These are phyloP conservation scores for Microdochium paspali DNA, from an alignment of 2,329 filamentous ascomycete genomes.

Conservation along the genomic window DNA sequence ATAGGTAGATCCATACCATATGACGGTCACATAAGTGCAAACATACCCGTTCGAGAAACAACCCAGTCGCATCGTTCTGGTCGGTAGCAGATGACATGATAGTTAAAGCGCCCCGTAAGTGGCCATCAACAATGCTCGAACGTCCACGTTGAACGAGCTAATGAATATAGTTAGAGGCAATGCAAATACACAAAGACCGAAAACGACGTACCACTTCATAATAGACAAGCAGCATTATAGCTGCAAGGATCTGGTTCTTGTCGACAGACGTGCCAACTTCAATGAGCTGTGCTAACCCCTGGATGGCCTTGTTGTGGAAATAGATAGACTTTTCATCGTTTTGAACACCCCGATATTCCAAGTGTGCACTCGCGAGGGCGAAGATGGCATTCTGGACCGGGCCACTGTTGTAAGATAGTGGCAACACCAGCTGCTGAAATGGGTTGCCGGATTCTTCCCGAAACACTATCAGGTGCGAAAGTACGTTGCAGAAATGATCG, in stretches of 20 bases:
- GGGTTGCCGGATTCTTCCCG: conserved; percentile 54
- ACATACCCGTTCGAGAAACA: conserved; percentile 49
- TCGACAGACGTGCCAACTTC: conserved; percentile 38
- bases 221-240: conserved; percentile 53
- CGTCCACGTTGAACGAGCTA: conserved; percentile 51
- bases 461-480: conserved; percentile 57
- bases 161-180: conserved; percentile 1
- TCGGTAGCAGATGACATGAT: conserved; percentile 43
- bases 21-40: background rate
- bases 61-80: conserved; percentile 36
- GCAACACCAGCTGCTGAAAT: conserved; percentile 54
- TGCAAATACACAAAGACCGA: background rate
- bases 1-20: background rate
- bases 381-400: conserved; percentile 76
- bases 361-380: conserved; percentile 73
- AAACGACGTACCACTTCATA: conserved; percentile 51
- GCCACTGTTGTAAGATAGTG: conserved; percentile 42
- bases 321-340: conserved; percentile 45
- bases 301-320: conserved; percentile 51
- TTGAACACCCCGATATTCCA: conserved; percentile 54
- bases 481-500: conserved; percentile 53
- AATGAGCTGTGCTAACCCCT: conserved; percentile 47
- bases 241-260: conserved; percentile 48
- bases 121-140: conserved; percentile 50
- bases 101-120: conserved; percentile 52